Conservation (phyloP, 163 green algal species). For the Chlorella variabilis region DNA sequence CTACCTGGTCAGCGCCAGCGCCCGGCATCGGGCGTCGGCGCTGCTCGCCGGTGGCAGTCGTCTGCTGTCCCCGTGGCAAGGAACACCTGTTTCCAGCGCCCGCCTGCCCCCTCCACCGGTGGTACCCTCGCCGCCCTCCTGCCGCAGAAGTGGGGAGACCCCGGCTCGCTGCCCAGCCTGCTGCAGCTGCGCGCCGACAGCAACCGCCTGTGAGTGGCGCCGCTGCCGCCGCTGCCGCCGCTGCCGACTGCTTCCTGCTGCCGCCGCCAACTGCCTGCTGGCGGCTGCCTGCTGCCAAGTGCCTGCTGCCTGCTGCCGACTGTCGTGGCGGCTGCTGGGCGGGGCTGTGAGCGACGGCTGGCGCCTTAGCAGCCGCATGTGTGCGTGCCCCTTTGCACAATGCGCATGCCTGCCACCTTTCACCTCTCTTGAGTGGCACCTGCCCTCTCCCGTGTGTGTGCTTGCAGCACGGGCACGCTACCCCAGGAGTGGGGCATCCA, state of each 20-base stretch:
- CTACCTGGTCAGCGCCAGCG: too few species aligned
- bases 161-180: conserved; percentile 14
- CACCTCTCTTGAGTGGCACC: too few species aligned
- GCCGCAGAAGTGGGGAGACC: conserved; percentile 28
- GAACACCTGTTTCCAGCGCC: too few species aligned
- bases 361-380: too few species aligned
- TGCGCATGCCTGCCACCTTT: too few species aligned
- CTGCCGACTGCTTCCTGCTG: neutral
- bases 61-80: too few species aligned
- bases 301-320: neutral
- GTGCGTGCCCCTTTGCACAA: too few species aligned
- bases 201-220: conserved; percentile 16
- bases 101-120: neutral
- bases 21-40: too few species aligned
- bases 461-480: conserved; percentile 21
- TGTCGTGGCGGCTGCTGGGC: too few species aligned
- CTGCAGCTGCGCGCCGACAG: conserved; percentile 29
- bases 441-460: too few species aligned
- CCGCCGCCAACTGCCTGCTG: neutral
- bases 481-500: conserved; percentile 2
- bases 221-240: neutral
- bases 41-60: too few species aligned
- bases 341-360: too few species aligned
- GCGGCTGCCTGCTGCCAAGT: neutral
- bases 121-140: neutral